A percentile compares a stretch with the other conserved stretches of the same genome.
phyloP scores from a whole-genome alignment of 1,284 basidiomycete genomes.

The Farysia itapuensis region DNA sequence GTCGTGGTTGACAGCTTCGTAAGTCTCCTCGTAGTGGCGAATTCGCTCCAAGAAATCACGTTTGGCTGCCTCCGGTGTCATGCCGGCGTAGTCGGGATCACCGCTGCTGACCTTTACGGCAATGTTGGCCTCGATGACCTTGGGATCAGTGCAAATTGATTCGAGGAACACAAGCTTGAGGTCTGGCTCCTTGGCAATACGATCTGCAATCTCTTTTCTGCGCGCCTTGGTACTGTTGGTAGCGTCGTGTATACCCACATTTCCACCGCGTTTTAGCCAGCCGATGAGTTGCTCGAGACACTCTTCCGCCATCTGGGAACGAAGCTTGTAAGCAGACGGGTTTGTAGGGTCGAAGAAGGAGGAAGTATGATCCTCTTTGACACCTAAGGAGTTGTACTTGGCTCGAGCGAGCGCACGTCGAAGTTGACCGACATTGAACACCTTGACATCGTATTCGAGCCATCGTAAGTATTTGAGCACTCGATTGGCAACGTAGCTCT shows the following conservation, averaged over 20 bases:
- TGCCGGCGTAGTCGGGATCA: slow-evolving; percentile 94
- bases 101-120: slow-evolving; percentile 92
- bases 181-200: slow-evolving; percentile 85
- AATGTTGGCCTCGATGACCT: slow-evolving; percentile 89
- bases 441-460: slow-evolving; percentile 97
- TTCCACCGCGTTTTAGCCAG: slow-evolving; percentile 89
- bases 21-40: slow-evolving; percentile 89
- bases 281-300: slow-evolving; percentile 90
- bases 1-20: slow-evolving; percentile 74
- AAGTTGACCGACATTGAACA: slow-evolving; percentile 97
- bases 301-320: slow-evolving; percentile 85
- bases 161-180: slow-evolving; percentile 91
- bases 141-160: slow-evolving; percentile 89
- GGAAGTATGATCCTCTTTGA: slow-evolving; percentile 86
- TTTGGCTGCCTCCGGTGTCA: slow-evolving; percentile 80
- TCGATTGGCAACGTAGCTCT: slow-evolving; percentile 58
- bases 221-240: slow-evolving; percentile 84
- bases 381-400: slow-evolving; percentile 69
- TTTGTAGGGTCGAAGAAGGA: slow-evolving; percentile 90
- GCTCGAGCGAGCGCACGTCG: slow-evolving; percentile 81
- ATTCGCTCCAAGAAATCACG: slow-evolving; percentile 87
- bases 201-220: slow-evolving; percentile 74
- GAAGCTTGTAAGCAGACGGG: slow-evolving; percentile 72
- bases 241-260: slow-evolving; percentile 97
- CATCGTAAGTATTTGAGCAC: slow-evolving; percentile 65